Base-by-base conservation (phyloP, 257 asterid species). In the Lycium ferocissimum region DNA sequence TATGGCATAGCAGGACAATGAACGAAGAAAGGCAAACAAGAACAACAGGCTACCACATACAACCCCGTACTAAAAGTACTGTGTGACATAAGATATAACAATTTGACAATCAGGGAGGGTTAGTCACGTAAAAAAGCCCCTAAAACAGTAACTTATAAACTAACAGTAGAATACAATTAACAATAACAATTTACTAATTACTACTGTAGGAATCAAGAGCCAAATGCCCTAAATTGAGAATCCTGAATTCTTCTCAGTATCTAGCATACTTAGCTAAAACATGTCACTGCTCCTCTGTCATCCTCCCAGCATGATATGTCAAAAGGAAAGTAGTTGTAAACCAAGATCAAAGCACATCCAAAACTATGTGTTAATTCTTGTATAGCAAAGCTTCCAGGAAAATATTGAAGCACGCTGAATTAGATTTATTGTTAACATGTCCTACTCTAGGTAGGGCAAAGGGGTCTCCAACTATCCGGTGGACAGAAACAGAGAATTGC, bases 401-500 rank as follows among this genome's bases (percentile, higher is more conserved):
- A 76, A 76, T 3, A 49, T 3, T 22, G 22, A 51, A 26, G 65
- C 63, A 22, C 79, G 43, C 79, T 87, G 80, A 88, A 83, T 82
- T 69, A 86, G 82, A 81, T 49, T 83, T 79, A 7, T 65, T 67
- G 85, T 89, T 79, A 73, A 59, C 79, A 53, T 80, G 67, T 57
- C 18, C 14, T 58, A 58, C 58, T 66, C 53, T 84, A 93, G 98
- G 97, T 93, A 65, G 97, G 98, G 85, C 93, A 95, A 82, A 86
- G 92, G 85, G 98, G 98, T n/a, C 89, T 92, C 84, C 98, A 93
- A 84, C 85, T 95, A 90, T 95, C 98, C 51, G 98, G 98, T 35
- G 98, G 98, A 88, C 98, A 93, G 87, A 94, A 94, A 86, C 98
- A 95, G 90, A 91, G 98, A 89, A 92, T 95, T 78, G 97, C 97